Evolutionary conservation across 176 grass and related monocot species (phyloP).

Genomic region (Oryza meyeriana): DNA sequence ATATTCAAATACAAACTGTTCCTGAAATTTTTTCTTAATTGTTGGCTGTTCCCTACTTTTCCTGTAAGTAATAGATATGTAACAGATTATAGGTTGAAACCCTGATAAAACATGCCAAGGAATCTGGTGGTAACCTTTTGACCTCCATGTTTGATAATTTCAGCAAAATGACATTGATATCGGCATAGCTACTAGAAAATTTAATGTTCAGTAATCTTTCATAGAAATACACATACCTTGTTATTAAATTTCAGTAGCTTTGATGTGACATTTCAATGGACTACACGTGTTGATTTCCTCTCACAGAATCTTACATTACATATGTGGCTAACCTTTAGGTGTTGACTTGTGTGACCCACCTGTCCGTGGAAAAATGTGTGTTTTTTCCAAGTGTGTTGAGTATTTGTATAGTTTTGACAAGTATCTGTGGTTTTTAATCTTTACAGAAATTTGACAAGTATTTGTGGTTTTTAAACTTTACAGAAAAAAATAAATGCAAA

Average conservation of each 20-base stretch:
- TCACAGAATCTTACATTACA: no score
- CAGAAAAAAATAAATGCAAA: not conserved
- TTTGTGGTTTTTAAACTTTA: no score
- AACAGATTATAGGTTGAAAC: not conserved
- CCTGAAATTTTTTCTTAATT: not conserved
- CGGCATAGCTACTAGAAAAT: not conserved
- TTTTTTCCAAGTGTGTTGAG: no score
- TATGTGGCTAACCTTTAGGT: no score
- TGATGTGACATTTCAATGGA: no score
- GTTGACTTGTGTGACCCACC: no score
- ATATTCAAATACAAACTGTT: not conserved
- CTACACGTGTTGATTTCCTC: not conserved
- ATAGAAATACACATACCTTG: not conserved
- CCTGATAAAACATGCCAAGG: not conserved
- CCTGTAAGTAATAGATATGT: not conserved
- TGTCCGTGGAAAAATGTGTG: no score
- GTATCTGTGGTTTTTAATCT: no score
- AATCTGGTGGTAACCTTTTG: not conserved
- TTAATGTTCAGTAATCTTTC: not conserved
- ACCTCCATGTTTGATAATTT: not conserved
- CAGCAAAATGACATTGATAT: not conserved
- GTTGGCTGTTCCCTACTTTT: conserved; percentile 7
- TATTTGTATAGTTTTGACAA: no score
- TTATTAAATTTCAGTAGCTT: not conserved
- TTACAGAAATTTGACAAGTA: no score